Percentiles rank a stretch among this genome's conserved stretches.
phyloP scores from a whole-genome alignment of 208 protist genomes.

The Acanthamoeba divionensis region DNA sequence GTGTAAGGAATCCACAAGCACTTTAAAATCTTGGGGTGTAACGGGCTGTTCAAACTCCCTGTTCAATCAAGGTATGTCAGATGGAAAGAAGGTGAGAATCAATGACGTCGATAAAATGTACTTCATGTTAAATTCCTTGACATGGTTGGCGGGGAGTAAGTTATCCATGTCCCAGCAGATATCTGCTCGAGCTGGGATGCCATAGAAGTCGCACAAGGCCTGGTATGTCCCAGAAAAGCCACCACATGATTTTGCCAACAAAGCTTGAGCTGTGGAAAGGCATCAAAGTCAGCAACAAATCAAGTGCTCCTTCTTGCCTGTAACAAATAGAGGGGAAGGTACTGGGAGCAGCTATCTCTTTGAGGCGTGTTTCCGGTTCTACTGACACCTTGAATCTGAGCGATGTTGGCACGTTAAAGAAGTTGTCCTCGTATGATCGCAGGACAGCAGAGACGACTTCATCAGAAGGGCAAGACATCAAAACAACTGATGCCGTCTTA shows the following conservation, averaged over 20 bases:
- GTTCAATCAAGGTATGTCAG: neutral
- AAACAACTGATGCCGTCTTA: neutral
- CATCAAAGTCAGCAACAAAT: conserved; percentile 20
- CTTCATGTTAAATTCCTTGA: conserved; percentile 67
- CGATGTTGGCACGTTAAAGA: conserved; percentile 5
- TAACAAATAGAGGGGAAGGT: neutral
- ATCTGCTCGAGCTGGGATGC: conserved; percentile 55
- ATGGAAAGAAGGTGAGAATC: neutral
- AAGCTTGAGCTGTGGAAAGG: conserved; percentile 15
- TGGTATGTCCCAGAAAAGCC: conserved; percentile 68
- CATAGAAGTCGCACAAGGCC: conserved; percentile 51
- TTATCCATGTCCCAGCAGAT: conserved; percentile 74
- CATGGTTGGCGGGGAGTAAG: conserved; percentile 58
- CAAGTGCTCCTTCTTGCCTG: neutral
- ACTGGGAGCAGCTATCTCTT: conserved; percentile 10
- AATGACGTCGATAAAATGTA: neutral
- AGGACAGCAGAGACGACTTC: conserved; percentile 26
- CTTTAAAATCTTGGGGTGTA: conserved; percentile 58
- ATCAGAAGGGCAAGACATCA: conserved; percentile 17
- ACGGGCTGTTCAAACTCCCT: conserved; percentile 44
- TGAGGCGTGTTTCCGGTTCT: neutral
- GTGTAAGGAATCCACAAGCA: conserved; percentile 60
- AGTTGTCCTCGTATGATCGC: conserved; percentile 5
- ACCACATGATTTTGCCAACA: conserved; percentile 63
- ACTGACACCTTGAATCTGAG: neutral